Percentiles rank a stretch among this genome's conserved stretches.
Evolutionary conservation across 2,329 filamentous ascomycete species (phyloP).

Genomic region (Zymoseptoria brevis): DNA sequence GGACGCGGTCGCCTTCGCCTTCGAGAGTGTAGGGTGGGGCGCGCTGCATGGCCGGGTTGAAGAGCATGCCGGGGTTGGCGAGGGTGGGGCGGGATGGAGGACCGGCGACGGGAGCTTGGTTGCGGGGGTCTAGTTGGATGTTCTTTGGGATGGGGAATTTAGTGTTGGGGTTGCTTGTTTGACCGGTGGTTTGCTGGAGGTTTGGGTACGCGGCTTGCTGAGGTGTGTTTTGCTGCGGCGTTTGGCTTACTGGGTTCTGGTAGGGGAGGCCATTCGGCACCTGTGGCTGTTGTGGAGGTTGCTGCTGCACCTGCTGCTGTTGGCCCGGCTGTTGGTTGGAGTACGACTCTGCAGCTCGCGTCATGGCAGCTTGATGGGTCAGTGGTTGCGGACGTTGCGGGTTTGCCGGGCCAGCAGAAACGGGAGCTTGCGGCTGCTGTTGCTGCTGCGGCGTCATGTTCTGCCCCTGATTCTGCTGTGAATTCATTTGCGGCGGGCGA

Average conservation of each 20-base stretch:
- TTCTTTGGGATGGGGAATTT: constrained; percentile 81
- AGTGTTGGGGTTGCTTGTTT: constrained; percentile 37
- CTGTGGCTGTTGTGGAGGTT: constrained; percentile 13
- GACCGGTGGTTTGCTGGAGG: constrained; percentile 17
- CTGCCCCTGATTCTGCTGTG: constrained; percentile 18
- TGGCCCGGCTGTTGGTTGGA: constrained; percentile 11
- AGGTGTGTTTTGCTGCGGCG: constrained; percentile 19
- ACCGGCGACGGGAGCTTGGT: constrained; percentile 68
- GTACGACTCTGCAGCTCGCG: constrained; percentile 27
- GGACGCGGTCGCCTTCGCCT: constrained; percentile 80
- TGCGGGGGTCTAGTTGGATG: constrained; percentile 62
- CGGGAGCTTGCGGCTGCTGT: constrained; percentile 13
- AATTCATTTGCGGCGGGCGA: constrained; percentile 16
- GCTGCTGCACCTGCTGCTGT: constrained; percentile 11
- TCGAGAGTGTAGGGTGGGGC: constrained; percentile 80
- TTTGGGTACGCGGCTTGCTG: constrained; percentile 16
- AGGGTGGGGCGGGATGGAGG: constrained; percentile 70
- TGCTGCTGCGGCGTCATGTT: constrained; percentile 15
- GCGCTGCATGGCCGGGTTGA: constrained; percentile 75
- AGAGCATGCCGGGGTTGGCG: constrained; percentile 76
- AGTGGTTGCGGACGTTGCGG: constrained; percentile 28
- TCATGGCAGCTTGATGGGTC: constrained; percentile 39
- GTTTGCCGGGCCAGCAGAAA: constrained; percentile 14
- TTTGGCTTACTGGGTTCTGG: constrained; percentile 8
- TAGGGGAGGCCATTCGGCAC: constrained; percentile 22